Percentiles rank a stretch among this genome's conserved stretches.
These are phyloP conservation scores for Hypoxylon fragiforme DNA, from an alignment of 495 filamentous ascomycete genomes.

Conservation along the genomic window DNA sequence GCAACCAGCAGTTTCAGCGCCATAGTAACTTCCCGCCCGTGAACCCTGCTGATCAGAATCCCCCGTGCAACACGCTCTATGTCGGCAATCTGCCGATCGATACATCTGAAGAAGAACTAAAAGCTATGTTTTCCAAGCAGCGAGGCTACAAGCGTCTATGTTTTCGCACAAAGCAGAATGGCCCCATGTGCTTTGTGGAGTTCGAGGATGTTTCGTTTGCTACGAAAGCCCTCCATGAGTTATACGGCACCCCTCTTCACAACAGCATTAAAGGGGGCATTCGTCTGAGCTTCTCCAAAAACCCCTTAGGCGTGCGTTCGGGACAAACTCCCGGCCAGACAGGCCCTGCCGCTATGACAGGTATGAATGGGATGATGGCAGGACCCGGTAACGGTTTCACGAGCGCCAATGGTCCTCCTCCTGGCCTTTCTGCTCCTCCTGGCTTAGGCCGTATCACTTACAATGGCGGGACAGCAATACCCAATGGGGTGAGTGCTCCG, in stretches of 20 bases:
- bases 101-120: conserved; percentile 94
- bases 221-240: conserved; percentile 87
- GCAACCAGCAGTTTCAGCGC: conserved; percentile 61
- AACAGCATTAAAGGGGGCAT: conserved; percentile 97
- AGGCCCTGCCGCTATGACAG: conserved; percentile 49
- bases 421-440: conserved; percentile 70
- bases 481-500: conserved; percentile 15
- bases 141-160: conserved; percentile 95
- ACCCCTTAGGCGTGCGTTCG: conserved; percentile 89
- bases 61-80: conserved; percentile 96
- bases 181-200: conserved; percentile 99
- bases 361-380: conserved; percentile 59
- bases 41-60: conserved; percentile 96
- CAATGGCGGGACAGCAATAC: conserved; percentile 21
- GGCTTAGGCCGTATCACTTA: conserved; percentile 53
- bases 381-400: conserved; percentile 62
- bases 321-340: conserved; percentile 58
- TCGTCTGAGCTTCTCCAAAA: conserved; percentile 97
- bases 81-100: conserved; percentile 94
- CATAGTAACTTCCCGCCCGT: conserved; percentile 78
- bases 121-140: conserved; percentile 90
- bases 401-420: conserved; percentile 73
- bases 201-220: conserved; percentile 95
- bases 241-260: conserved; percentile 85
- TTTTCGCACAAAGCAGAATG: conserved; percentile 97